Conservation (phyloP, 768 basidiomycete species). For the Pulveroboletus sp. region DNA sequence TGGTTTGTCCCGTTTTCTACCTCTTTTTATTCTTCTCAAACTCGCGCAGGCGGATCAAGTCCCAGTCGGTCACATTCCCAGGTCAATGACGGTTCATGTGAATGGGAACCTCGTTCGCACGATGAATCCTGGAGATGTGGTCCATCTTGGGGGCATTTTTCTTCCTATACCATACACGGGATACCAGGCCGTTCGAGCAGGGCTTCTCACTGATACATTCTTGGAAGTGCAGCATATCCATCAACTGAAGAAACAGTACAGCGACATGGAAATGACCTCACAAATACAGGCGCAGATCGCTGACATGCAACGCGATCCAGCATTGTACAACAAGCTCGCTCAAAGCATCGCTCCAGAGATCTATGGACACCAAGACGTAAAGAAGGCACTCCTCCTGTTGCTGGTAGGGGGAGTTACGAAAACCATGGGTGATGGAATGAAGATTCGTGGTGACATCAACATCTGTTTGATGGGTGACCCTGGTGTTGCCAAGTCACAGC, state of each 20-base stretch:
- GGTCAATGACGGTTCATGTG: conserved; percentile 96
- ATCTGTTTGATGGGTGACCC: conserved; percentile 99
- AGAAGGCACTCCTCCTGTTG: conserved; percentile 89
- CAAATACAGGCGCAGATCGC: conserved; percentile 70
- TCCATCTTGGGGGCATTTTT: conserved; percentile 95
- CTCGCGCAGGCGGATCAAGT: conserved; percentile 88
- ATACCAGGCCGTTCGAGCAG: conserved; percentile 94
- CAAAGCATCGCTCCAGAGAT: conserved; percentile 98
- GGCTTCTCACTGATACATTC: conserved; percentile 95
- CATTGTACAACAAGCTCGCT: conserved; percentile 85
- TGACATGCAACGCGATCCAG: conserved; percentile 67
- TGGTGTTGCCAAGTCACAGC: conserved; percentile 97
- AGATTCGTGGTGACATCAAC: conserved; percentile 97
- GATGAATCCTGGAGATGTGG: conserved; percentile 94
- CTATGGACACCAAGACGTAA: conserved; percentile 95
- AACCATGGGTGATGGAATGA: conserved; percentile 95
- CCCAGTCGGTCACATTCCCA: conserved; percentile 97
- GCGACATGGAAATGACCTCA: conserved; percentile 88
- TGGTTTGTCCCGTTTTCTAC: conserved; percentile 50
- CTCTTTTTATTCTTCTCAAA: conserved; percentile 7
- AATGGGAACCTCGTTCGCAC: conserved; percentile 85
- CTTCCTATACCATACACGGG: conserved; percentile 97
- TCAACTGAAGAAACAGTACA: conserved; percentile 97
- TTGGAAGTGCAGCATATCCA: conserved; percentile 88
- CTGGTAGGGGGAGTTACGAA: conserved; percentile 97